phyloP scores from a whole-genome alignment of 2,329 filamentous ascomycete genomes.

The Mycosphaerelloides madeirae region DNA sequence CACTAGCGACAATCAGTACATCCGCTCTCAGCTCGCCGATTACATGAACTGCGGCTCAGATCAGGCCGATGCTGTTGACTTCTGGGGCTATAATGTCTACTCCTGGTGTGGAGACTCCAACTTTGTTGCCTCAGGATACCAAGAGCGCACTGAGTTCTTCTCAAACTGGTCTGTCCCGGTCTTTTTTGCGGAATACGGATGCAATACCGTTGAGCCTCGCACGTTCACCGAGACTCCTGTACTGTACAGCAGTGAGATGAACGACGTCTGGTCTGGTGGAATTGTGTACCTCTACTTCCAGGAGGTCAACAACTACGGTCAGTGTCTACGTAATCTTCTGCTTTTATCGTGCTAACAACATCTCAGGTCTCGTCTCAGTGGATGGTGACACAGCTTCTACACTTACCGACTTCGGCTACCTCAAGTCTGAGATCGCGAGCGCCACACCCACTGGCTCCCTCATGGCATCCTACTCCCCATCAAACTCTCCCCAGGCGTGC shows the following conservation, averaged over 20 bases:
- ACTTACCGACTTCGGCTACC: slow-evolving; percentile 67
- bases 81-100: slow-evolving; percentile 99
- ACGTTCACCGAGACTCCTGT: slow-evolving; percentile 78
- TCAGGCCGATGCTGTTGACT: slow-evolving; percentile 68
- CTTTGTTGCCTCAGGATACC: slow-evolving; percentile 72
- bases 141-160: slow-evolving; percentile 78
- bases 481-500: slow-evolving; percentile 67
- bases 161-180: slow-evolving; percentile 81
- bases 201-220: slow-evolving; percentile 69
- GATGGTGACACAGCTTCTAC: slow-evolving; percentile 57
- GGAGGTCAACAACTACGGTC: slow-evolving; percentile 76
- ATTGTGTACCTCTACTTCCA: slow-evolving; percentile 99
- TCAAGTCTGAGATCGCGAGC: slow-evolving; percentile 64
- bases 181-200: slow-evolving; percentile 98
- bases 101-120: slow-evolving; percentile 90
- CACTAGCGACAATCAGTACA: slow-evolving; percentile 82
- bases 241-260: slow-evolving; percentile 78
- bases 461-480: slow-evolving; percentile 62
- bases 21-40: slow-evolving; percentile 72
- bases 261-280: slow-evolving; percentile 81
- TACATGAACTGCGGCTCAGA: slow-evolving; percentile 86
- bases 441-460: slow-evolving; percentile 63
- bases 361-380: slow-evolving; percentile 61
- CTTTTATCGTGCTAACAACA: slow-evolving; percentile 8
- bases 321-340: background rate